phyloP scores from a whole-genome alignment of 2,329 filamentous ascomycete genomes.

The Talaromyces rugulosus region DNA sequence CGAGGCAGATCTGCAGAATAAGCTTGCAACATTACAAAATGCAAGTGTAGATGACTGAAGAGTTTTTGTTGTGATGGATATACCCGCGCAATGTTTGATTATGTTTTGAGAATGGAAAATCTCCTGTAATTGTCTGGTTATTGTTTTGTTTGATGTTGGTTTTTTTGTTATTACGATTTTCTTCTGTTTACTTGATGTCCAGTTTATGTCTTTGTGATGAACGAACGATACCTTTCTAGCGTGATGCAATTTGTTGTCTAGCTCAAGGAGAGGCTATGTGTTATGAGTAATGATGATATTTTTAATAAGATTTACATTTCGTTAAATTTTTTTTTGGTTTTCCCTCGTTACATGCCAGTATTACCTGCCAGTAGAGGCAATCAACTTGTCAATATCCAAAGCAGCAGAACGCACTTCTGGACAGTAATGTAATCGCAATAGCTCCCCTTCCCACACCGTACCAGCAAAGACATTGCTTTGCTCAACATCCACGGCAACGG shows the following conservation, averaged over 20 bases:
- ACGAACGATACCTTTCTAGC: conserved; percentile 5
- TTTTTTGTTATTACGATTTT: conserved; percentile 12
- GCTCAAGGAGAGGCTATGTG: conserved; percentile 9
- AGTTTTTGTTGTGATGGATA: conserved; percentile 7
- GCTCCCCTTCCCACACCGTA: conserved; percentile 90
- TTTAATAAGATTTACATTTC: conserved; percentile 8
- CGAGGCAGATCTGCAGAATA: conserved; percentile 21
- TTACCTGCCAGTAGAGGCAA: conserved; percentile 4
- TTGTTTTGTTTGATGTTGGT: conserved; percentile 4
- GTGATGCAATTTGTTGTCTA: conserved; percentile 6
- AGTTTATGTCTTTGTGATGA: not conserved
- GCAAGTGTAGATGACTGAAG: not conserved
- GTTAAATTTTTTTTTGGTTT: not conserved
- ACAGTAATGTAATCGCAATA: conserved; percentile 79
- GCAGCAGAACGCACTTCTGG: conserved; percentile 77
- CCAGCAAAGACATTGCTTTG: conserved; percentile 84
- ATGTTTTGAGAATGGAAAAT: conserved; percentile 6
- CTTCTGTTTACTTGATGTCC: conserved; percentile 9
- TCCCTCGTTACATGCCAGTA: too few relatives aligned
- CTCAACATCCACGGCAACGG: conserved; percentile 69
- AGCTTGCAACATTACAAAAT: not conserved
- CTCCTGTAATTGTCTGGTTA: conserved; percentile 4
- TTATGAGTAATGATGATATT: conserved; percentile 12
- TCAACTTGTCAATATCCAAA: conserved; percentile 61
- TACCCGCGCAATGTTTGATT: conserved; percentile 10